Conservation (phyloP, 73 alveolate species). For the Paramecium primaurelia region DNA sequence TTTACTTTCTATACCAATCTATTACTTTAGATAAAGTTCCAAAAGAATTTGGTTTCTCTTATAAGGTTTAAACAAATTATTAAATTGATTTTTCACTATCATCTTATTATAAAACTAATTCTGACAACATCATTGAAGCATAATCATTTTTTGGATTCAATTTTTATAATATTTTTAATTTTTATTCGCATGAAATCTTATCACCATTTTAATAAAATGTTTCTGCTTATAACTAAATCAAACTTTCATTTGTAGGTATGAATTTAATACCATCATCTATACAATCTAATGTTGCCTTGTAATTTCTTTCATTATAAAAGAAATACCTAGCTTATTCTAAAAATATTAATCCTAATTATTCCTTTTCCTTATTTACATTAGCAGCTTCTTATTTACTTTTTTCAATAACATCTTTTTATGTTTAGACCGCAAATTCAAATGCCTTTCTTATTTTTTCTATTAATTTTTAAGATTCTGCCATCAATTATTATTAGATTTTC, state of each 20-base stretch:
- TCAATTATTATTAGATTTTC: not conserved
- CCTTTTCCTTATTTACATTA: slow-evolving; percentile 59
- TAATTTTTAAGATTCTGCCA: slow-evolving; percentile 30
- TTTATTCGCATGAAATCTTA: slow-evolving; percentile 69
- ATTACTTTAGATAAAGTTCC: slow-evolving; percentile 51
- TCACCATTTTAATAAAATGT: slow-evolving; percentile 69
- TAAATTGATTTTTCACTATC: slow-evolving; percentile 41
- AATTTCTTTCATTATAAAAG: slow-evolving; percentile 54
- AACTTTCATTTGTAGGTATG: slow-evolving; percentile 63
- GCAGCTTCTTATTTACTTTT: slow-evolving; percentile 60
- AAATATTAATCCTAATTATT: slow-evolving; percentile 37
- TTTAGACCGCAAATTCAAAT: slow-evolving; percentile 24
- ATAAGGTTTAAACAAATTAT: not conserved
- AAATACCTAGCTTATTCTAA: slow-evolving; percentile 60
- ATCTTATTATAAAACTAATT: slow-evolving; percentile 70
- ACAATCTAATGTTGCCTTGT: slow-evolving; percentile 49
- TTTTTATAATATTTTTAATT: slow-evolving; percentile 73
- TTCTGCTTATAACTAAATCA: slow-evolving; percentile 72
- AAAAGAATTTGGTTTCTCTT: slow-evolving; percentile 53
- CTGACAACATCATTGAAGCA: slow-evolving; percentile 84
- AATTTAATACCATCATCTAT: slow-evolving; percentile 46
- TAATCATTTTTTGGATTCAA: slow-evolving; percentile 80
- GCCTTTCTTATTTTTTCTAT: slow-evolving; percentile 51
- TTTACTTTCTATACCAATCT: slow-evolving; percentile 7
- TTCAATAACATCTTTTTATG: slow-evolving; percentile 38